Base-by-base conservation (phyloP, 2,329 filamentous ascomycete species). In the Talaromyces pinophilus region DNA sequence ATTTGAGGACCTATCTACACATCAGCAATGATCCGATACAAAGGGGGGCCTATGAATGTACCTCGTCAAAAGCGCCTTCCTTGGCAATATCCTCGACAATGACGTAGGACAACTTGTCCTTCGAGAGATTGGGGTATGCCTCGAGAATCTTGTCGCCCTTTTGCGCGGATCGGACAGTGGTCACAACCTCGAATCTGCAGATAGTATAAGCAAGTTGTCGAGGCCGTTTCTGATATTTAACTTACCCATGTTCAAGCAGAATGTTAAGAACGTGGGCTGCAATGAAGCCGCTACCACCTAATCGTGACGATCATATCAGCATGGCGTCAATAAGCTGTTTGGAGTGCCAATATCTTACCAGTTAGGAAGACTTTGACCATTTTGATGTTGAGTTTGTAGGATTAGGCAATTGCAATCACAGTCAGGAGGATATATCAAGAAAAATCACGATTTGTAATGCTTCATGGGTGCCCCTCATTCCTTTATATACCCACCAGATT, bases 41-140 rank as follows among this genome's bases (percentile, higher is more conserved):
- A 11, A 22, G 54, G 11, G n/a, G n/a, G 25, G 28, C 22, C 1
- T 22, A 13, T 7, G 22, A 10, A 10, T 8, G 62, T 67, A 79
- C 87, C 71, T 85, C 78, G 66, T 90, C 86, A 70, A 95, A 96
- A 28, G 90, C 91, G 19, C 85, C 86, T 25, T 87, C 84, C 68
- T 87, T 74, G 0, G 89, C 88, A 69, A 96, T 88, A 70, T 96
- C 90, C 59, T 87, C 83, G 13, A 96, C 90, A 67, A 94, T 85
- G 42, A 80, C 83, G 73, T 88, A 90, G 66, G 84, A 84, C 38
- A 91, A 81, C 73, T 86, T 85, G 65, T 85, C 83, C 65, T 85
- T 84, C 1, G 84, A 79, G 7, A 80, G 77, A 33, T 74, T 77
- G 54, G 83, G 81, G 72, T 87, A 83, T 22, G 82, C 83, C 22